Percentiles rank a stretch among this genome's conserved stretches.
phyloP scores from a whole-genome alignment of 2,329 filamentous ascomycete genomes.

The Aspergillus thermomutatus region DNA sequence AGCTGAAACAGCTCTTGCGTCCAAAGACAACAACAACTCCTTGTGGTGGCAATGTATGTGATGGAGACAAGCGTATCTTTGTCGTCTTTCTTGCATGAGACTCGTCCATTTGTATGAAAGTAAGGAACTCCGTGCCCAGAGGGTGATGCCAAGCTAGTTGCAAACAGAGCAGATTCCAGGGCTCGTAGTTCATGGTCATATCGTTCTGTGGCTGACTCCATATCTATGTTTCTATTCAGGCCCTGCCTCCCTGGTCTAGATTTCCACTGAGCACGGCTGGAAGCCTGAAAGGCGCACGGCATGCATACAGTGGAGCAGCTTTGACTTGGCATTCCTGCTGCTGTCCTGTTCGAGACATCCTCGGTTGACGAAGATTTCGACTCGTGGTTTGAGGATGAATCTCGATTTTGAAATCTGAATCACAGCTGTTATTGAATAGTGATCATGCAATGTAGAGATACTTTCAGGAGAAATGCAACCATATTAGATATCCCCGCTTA shows the following conservation, averaged over 20 bases:
- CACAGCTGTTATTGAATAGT: background rate
- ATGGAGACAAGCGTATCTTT: too few relatives aligned
- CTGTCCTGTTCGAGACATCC: background rate
- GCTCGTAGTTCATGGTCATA: background rate
- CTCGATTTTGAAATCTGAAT: background rate
- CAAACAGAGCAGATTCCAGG: background rate
- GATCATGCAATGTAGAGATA: background rate
- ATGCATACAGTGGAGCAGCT: background rate
- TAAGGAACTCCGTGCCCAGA: background rate
- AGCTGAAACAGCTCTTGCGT: background rate
- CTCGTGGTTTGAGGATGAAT: background rate
- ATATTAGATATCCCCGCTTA: background rate
- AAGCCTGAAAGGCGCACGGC: background rate
- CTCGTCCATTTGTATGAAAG: background rate
- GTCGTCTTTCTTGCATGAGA: background rate
- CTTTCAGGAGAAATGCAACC: background rate
- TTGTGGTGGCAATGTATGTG: background rate
- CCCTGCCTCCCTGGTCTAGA: background rate
- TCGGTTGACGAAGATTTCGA: background rate
- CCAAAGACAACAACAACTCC: background rate
- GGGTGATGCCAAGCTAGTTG: background rate
- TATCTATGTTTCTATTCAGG: background rate
- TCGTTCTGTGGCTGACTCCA: background rate
- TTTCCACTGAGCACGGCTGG: background rate
- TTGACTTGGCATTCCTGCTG: background rate